phyloP scores from a whole-genome alignment of 257 asterid genomes.

The Solanum paucissectum region DNA sequence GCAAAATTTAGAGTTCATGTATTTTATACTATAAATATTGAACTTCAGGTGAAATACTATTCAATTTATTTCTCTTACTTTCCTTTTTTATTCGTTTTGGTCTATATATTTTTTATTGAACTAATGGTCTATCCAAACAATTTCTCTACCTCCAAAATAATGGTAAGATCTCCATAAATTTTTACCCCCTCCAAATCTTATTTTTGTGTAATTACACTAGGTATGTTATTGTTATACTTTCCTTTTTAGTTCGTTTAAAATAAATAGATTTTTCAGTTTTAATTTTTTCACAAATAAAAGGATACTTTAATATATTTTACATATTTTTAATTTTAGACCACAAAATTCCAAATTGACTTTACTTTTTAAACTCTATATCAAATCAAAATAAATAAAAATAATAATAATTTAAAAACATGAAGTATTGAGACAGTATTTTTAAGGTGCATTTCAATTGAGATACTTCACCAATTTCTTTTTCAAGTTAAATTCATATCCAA shows the following conservation, averaged over 20 bases:
- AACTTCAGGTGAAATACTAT: background rate
- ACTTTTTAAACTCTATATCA: background rate
- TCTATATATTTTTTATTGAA: background rate
- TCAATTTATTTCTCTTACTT: background rate
- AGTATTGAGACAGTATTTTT: background rate
- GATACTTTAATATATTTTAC: too few relatives aligned
- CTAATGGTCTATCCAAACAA: background rate
- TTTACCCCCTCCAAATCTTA: background rate
- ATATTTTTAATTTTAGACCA: too few relatives aligned
- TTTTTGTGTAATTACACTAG: too few relatives aligned
- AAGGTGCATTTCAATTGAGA: background rate
- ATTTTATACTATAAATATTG: background rate
- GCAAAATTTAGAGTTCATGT: too few relatives aligned
- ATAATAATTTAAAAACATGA: background rate
- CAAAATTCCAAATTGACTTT: too few relatives aligned
- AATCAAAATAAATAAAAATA: too few relatives aligned
- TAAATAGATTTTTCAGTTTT: too few relatives aligned
- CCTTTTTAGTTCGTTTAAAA: too few relatives aligned
- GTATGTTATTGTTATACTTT: too few relatives aligned
- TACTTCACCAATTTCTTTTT: background rate
- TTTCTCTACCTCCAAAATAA: background rate
- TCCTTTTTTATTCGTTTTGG: background rate
- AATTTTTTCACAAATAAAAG: too few relatives aligned
- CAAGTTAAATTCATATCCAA: background rate
- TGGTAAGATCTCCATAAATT: background rate